phyloP scores from a whole-genome alignment of 208 protist species.

The Wallacemonas sp. region DNA sequence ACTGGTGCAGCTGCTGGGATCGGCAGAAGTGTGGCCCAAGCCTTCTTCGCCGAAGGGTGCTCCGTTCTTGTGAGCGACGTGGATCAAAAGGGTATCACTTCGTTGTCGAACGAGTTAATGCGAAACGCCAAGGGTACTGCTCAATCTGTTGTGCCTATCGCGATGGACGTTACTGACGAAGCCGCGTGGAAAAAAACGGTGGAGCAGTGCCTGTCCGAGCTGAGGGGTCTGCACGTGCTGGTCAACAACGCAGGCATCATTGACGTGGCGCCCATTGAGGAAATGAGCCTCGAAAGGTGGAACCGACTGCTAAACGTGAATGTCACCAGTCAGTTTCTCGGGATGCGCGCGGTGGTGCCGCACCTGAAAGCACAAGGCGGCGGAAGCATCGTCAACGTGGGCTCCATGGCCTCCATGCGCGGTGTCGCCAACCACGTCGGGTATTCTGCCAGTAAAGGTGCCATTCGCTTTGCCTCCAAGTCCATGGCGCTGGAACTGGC shows the following conservation, averaged over 20 bases:
- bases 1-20: not conserved
- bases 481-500: not conserved
- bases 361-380: not conserved
- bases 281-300: not conserved
- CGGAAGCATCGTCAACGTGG: constrained; percentile 1
- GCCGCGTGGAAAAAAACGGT: not conserved
- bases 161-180: not conserved
- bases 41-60: not conserved
- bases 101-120: not conserved
- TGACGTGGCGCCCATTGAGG: not conserved
- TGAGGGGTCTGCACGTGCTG: not conserved
- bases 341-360: not conserved
- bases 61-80: not conserved
- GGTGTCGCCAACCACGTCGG: constrained; percentile 2
- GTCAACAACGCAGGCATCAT: constrained; percentile 2
- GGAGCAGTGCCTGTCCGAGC: not conserved
- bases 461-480: constrained; percentile 1
- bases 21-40: not conserved
- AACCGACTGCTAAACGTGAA: not conserved
- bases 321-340: not conserved
- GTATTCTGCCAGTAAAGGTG: not conserved
- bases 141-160: not conserved
- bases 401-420: constrained; percentile 3
- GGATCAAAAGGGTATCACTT: not conserved
- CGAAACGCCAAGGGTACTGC: not conserved